Conservation (phyloP, 2,329 filamentous ascomycete genomes). For the Magnaporthiopsis poae region DNA sequence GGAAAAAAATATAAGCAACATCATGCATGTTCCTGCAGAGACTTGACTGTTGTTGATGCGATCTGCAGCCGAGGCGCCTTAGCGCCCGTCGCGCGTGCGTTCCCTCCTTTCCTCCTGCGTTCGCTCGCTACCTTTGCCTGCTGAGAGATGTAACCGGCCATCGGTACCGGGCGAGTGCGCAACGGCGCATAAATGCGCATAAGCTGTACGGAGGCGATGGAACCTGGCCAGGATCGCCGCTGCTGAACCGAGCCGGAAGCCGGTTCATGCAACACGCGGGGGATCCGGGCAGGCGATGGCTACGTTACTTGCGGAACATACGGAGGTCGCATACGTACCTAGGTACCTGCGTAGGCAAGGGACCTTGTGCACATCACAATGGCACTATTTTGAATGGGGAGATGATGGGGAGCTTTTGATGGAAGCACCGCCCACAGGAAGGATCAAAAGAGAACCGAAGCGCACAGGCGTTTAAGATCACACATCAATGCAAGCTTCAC, state of each 20-base stretch:
- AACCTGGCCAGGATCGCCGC: not conserved
- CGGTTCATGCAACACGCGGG: not conserved
- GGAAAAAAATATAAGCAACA: not conserved
- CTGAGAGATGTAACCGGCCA: too few relatives aligned
- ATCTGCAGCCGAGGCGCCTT: not conserved
- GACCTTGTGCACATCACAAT: not conserved
- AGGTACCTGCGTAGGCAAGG: too few relatives aligned
- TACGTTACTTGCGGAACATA: not conserved
- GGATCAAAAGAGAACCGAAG: too few relatives aligned
- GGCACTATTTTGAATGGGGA: not conserved
- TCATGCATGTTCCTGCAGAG: not conserved
- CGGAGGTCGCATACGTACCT: not conserved
- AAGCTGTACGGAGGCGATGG: not conserved
- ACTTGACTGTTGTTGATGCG: not conserved
- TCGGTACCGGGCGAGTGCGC: not conserved
- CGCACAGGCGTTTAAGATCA: constrained; percentile 9
- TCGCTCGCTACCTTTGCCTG: too few relatives aligned
- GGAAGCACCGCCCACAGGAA: too few relatives aligned
- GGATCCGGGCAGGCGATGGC: not conserved
- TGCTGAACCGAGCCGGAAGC: not conserved
- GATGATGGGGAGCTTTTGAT: too few relatives aligned
- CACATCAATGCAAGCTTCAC: constrained; percentile 16
- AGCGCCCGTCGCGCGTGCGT: not conserved
- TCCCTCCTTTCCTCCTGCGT: not conserved
- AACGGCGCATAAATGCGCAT: not conserved